Base-by-base conservation (phyloP, 495 filamentous ascomycete species). In the Peziza echinospora region DNA sequence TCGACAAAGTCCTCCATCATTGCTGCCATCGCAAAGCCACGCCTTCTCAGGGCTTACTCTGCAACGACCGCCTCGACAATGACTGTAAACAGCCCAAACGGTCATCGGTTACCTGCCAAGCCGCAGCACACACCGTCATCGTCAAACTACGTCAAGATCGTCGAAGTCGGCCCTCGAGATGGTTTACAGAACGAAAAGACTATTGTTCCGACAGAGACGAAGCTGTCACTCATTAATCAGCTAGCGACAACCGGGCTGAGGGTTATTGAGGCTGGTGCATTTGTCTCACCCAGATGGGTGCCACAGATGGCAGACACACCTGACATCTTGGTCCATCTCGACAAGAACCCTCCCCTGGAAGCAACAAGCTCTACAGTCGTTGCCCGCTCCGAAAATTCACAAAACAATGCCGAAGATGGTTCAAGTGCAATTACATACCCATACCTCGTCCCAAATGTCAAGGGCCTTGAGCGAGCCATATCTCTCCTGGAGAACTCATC, bases 251-350 rank as follows among this genome's bases (percentile, higher is more conserved):
- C 87, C 0, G 89, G 89, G 0, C 65, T 97, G 19, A 71, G 69
- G 3, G 80, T 78, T 40, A 93, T 97, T 51, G 89, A 97, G 62
- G 89, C 89, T 21, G 89, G 89, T 2, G 85, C 84, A 2, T 97
- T 97, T 61, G 87, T 96, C 6, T 72, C 80, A 44, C 86, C 85
- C 6, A 94, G 93, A 80, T 96, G 89, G 89, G 85, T 94, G 19
- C 89, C 89, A 23, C 91, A 94, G 83, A 97, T 97, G 89, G 82
- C 80, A 24, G 84, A 85, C 51, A 92, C 87, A 0, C 68, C 74
- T 49, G 75, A 85, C 41, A 85, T 96, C 41, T 76, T 92, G 30
- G 65, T 79, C 45, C 67, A 81, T 50, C 45, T 59, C 11, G 49
- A 47, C 2, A 37, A 37, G 19, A 11, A 37, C 6, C 3, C 30